Evolutionary conservation across 257 asterid genomes (phyloP).

Genomic region (Penstemon barbatus): DNA sequence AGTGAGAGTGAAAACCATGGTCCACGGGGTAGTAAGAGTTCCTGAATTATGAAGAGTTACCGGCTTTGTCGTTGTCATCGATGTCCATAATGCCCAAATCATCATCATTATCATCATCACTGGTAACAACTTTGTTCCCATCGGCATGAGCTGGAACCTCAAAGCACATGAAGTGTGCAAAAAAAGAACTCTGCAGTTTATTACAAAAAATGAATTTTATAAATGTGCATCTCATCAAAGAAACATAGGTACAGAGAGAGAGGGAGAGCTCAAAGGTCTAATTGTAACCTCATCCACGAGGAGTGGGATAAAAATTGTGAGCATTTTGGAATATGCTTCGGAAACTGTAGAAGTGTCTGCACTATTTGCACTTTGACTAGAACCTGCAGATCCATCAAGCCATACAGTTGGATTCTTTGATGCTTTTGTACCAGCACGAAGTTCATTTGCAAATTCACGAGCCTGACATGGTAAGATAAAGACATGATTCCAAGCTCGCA

Average conservation of each 20-base stretch:
- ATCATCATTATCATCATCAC: constrained; percentile 54
- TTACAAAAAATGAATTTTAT: constrained; percentile 19
- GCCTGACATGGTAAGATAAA: constrained; percentile 59
- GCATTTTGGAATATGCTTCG: constrained; percentile 88
- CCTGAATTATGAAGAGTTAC: constrained; percentile 35
- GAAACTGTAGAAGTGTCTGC: constrained; percentile 80
- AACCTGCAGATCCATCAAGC: constrained; percentile 80
- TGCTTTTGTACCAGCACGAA: constrained; percentile 82
- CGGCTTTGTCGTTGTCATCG: constrained; percentile 53
- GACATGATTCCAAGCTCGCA: constrained; percentile 21
- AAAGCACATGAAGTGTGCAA: constrained; percentile 98
- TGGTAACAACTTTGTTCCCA: constrained; percentile 51
- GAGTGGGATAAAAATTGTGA: constrained; percentile 82
- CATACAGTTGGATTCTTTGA: constrained; percentile 72
- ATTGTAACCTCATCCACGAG: constrained; percentile 88
- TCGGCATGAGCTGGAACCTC: constrained; percentile 72
- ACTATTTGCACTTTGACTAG: constrained; percentile 62
- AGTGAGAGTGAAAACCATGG: constrained; percentile 25
- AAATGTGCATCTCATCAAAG: constrained; percentile 12
- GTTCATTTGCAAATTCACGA: constrained; percentile 97
- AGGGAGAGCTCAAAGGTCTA: constrained; percentile 24
- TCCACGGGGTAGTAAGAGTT: constrained; percentile 25
- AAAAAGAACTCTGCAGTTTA: constrained; percentile 80
- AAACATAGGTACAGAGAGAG: not conserved
- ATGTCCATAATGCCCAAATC: constrained; percentile 71